Evolutionary conservation across 208 protist genomes (phyloP).

Genomic region (Endotrypanum monterogeii): DNA sequence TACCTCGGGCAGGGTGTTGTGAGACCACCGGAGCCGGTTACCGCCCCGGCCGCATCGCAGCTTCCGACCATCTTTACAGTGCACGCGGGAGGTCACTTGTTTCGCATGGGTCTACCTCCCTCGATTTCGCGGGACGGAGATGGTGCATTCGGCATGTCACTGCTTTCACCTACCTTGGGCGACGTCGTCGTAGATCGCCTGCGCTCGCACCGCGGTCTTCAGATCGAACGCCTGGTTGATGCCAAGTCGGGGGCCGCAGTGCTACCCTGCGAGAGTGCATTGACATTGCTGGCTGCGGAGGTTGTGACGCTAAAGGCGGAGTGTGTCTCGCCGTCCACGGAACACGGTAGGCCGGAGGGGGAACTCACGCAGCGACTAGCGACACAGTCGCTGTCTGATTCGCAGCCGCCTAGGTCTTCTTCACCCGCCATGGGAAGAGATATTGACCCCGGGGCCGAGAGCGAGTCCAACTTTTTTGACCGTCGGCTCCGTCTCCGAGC

Average conservation of each 20-base stretch:
- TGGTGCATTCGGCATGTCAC: neutral
- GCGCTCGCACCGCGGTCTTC: conserved; percentile 19
- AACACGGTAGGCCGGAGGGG: neutral
- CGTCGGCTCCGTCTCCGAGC: conserved; percentile 6
- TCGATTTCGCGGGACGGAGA: neutral
- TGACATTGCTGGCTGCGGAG: conserved; percentile 17
- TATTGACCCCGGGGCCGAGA: neutral
- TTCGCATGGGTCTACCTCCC: conserved; percentile 20
- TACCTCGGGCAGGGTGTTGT: neutral
- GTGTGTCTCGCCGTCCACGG: neutral
- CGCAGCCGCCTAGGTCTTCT: neutral
- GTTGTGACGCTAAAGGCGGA: conserved; percentile 18
- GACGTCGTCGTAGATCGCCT: conserved; percentile 15
- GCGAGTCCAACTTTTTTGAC: conserved; percentile 11
- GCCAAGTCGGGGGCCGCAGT: conserved; percentile 49
- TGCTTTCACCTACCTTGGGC: neutral
- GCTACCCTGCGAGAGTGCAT: conserved; percentile 51
- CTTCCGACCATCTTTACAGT: conserved; percentile 14
- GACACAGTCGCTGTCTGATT: neutral
- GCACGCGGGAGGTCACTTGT: conserved; percentile 2
- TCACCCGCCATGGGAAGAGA: neutral
- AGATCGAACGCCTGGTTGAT: conserved; percentile 37
- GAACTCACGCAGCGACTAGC: conserved; percentile 18
- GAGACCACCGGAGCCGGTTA: neutral
- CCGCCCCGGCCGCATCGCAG: neutral